These are phyloP conservation scores for Phialocephala subalpina DNA, from an alignment of 2,329 filamentous ascomycete genomes.

Conservation along the genomic window DNA sequence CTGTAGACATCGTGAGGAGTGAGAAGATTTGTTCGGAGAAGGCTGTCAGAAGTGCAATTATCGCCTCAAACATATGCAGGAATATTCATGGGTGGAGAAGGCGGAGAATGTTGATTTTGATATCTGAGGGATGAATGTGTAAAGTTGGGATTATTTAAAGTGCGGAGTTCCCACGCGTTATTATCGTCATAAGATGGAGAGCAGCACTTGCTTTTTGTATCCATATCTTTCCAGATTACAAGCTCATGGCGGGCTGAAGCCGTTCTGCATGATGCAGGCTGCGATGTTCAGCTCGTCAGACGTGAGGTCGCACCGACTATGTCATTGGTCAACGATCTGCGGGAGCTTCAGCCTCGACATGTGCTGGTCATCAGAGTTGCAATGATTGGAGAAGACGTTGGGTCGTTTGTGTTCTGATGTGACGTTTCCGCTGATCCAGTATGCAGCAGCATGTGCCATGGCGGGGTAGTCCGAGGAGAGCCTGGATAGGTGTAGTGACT, in stretches of 20 bases:
- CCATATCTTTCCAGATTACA: not conserved
- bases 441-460: not conserved
- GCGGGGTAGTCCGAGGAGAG: constrained; percentile 3
- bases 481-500: no score
- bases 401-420: not conserved
- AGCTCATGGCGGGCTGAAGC: not conserved
- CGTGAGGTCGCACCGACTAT: not conserved
- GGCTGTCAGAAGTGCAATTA: not conserved
- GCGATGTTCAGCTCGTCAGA: constrained; percentile 11
- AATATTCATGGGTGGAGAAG: not conserved
- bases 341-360: not conserved
- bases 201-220: not conserved
- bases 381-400: not conserved
- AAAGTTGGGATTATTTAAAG: not conserved
- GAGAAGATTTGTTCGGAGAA: not conserved
- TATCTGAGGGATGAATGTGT: not conserved
- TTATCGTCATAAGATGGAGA: not conserved
- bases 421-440: not conserved
- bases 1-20: constrained; percentile 16
- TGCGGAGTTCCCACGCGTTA: not conserved
- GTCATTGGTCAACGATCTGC: not conserved
- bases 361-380: not conserved
- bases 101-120: not conserved
- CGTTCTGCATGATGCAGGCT: not conserved
- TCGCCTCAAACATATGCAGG: not conserved